Evolutionary conservation across 306 rosid species (phyloP).

Genomic region (Alnus glutinosa): DNA sequence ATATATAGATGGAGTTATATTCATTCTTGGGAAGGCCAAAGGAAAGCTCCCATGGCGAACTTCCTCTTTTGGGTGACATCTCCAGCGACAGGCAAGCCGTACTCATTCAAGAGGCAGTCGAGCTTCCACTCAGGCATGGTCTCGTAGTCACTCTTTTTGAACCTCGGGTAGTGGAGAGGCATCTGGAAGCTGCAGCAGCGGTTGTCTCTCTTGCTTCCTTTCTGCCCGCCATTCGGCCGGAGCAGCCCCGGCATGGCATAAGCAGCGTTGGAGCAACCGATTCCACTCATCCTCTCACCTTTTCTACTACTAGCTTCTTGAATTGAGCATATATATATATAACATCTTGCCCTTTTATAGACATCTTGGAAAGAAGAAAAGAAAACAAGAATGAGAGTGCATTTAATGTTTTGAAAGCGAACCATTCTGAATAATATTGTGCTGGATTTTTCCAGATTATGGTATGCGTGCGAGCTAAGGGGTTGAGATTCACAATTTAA

Average conservation of each 20-base stretch:
- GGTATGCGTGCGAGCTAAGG: background rate
- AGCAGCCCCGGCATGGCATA: background rate
- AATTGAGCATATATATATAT: background rate
- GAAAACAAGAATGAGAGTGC: background rate
- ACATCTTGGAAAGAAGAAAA: slow-evolving; percentile 7
- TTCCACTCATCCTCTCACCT: slow-evolving; percentile 26
- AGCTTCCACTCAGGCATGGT: slow-evolving; percentile 46
- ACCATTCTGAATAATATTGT: background rate
- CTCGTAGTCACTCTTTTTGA: slow-evolving; percentile 33
- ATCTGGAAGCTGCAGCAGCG: slow-evolving; percentile 25
- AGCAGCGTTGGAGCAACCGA: background rate
- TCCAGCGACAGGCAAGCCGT: slow-evolving; percentile 30
- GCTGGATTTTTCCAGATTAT: background rate
- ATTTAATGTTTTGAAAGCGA: slow-evolving; percentile 29
- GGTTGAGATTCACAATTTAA: background rate
- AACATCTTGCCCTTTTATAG: slow-evolving; percentile 28
- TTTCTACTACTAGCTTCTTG: background rate
- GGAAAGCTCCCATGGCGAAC: slow-evolving; percentile 45
- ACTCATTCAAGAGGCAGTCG: slow-evolving; percentile 36
- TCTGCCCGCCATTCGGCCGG: slow-evolving; percentile 2
- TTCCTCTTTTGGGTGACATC: slow-evolving; percentile 39
- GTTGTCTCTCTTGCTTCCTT: slow-evolving; percentile 20
- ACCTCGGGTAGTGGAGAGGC: slow-evolving; percentile 43
- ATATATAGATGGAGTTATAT: background rate
- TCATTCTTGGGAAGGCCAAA: slow-evolving; percentile 42